Percentiles rank a stretch among this genome's conserved stretches.
Evolutionary conservation across 345 rosid genomes (phyloP).

Genomic region (Euphorbia lathyris): DNA sequence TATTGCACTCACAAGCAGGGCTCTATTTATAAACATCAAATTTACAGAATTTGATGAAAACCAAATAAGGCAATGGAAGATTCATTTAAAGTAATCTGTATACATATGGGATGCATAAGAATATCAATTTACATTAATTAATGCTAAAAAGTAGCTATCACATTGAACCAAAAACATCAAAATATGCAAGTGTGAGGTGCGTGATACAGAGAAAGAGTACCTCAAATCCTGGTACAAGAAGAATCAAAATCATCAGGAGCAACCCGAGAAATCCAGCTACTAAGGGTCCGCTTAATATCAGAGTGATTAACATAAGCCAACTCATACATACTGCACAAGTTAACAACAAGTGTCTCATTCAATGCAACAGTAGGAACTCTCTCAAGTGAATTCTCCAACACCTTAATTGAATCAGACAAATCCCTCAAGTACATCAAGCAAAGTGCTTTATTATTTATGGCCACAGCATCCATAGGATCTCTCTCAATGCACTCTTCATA

Average conservation of each 20-base stretch:
- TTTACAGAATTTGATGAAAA: background rate
- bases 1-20: background rate
- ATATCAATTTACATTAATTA: background rate
- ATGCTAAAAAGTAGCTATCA: background rate
- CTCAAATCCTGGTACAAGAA: slow-evolving; percentile 77
- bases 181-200: background rate
- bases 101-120: background rate
- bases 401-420: slow-evolving; percentile 80
- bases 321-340: slow-evolving; percentile 97
- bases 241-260: slow-evolving; percentile 97
- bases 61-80: background rate
- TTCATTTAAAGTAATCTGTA: background rate
- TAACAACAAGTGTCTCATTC: slow-evolving; percentile 87
- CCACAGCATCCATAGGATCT: slow-evolving; percentile 65
- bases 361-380: slow-evolving; percentile 79
- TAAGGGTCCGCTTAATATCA: slow-evolving; percentile 73
- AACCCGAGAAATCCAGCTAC: slow-evolving; percentile 79
- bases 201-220: slow-evolving; percentile 2
- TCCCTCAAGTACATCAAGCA: slow-evolving; percentile 96
- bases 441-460: slow-evolving; percentile 76
- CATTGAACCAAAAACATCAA: background rate
- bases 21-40: background rate
- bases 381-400: slow-evolving; percentile 79
- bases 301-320: slow-evolving; percentile 90
- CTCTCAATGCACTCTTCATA: slow-evolving; percentile 91